Percentiles rank a stretch among this genome's conserved stretches.
Evolutionary conservation across 2,329 filamentous ascomycete species (phyloP).

Genomic region (Aspergillus pseudoterreus): DNA sequence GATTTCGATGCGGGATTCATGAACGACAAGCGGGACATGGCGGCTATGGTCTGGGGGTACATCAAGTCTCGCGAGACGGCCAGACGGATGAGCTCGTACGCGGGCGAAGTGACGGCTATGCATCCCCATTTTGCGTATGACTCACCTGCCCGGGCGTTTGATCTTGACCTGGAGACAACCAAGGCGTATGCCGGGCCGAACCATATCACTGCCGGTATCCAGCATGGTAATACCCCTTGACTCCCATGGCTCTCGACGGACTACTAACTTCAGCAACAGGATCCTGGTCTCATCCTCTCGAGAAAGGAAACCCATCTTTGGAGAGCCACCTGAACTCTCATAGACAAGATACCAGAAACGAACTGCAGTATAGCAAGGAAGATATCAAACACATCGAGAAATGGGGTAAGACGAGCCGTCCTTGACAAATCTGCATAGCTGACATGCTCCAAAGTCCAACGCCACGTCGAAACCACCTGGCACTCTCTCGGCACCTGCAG

Average conservation of each 20-base stretch:
- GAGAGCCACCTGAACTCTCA: conserved; percentile 60
- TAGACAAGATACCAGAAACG: conserved; percentile 55
- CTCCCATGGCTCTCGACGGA: neutral
- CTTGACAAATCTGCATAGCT: too few relatives aligned
- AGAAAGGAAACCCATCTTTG: conserved; percentile 51
- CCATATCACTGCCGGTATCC: conserved; percentile 67
- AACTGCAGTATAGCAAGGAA: conserved; percentile 61
- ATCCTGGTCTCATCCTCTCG: conserved; percentile 62
- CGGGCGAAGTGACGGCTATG: conserved; percentile 64
- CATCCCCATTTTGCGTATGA: conserved; percentile 72
- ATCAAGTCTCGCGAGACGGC: conserved; percentile 80
- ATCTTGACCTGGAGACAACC: conserved; percentile 72
- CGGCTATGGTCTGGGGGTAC: conserved; percentile 79
- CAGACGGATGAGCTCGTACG: conserved; percentile 72
- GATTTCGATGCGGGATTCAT: conserved; percentile 82
- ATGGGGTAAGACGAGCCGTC: conserved; percentile 32
- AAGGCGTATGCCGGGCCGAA: conserved; percentile 71
- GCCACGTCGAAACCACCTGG: conserved; percentile 74
- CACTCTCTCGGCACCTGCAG: conserved; percentile 67
- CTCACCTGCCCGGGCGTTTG: conserved; percentile 64
- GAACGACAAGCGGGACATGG: conserved; percentile 83
- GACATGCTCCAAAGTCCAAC: conserved; percentile 47
- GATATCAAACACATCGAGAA: conserved; percentile 61
- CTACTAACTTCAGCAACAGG: conserved; percentile 15
- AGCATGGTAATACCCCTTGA: conserved; percentile 54